These are phyloP conservation scores for Hyaloscypha hepaticicola DNA, from an alignment of 495 filamentous ascomycete species.

Conservation along the genomic window DNA sequence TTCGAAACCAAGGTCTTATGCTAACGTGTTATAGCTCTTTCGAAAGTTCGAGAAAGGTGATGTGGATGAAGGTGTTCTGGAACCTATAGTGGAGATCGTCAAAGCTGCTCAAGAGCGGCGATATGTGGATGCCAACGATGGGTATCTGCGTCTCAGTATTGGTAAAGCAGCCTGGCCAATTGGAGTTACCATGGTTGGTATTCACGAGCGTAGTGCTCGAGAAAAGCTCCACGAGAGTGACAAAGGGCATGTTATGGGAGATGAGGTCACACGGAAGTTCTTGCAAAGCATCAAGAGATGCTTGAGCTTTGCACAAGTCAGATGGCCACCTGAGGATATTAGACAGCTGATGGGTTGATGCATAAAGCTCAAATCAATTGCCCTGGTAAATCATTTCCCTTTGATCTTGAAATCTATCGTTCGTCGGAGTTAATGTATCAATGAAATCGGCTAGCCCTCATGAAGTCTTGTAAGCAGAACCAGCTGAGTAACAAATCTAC, in stretches of 20 bases:
- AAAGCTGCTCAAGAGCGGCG: constrained; percentile 80
- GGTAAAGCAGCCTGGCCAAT: constrained; percentile 99
- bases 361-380: not conserved
- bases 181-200: constrained; percentile 99
- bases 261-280: constrained; percentile 92
- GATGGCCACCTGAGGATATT: constrained; percentile 92
- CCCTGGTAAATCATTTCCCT: too few species aligned
- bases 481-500: too few species aligned
- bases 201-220: constrained; percentile 91
- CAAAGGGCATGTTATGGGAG: constrained; percentile 93
- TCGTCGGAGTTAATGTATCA: too few species aligned
- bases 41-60: constrained; percentile 79
- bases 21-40: constrained; percentile 57
- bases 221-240: constrained; percentile 94
- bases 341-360: constrained; percentile 83
- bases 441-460: too few species aligned
- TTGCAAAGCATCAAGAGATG: constrained; percentile 97
- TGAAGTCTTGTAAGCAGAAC: too few species aligned
- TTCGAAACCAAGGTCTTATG: not conserved
- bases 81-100: constrained; percentile 91
- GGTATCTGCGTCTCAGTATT: constrained; percentile 88
- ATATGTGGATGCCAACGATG: constrained; percentile 97
- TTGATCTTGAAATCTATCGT: too few species aligned
- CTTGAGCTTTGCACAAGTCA: constrained; percentile 91
- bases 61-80: constrained; percentile 73